Evolutionary conservation across 106 monocot genomes (phyloP), one percentile per base, ranked within the genome.

Genomic region (Posidonia australis): DNA sequence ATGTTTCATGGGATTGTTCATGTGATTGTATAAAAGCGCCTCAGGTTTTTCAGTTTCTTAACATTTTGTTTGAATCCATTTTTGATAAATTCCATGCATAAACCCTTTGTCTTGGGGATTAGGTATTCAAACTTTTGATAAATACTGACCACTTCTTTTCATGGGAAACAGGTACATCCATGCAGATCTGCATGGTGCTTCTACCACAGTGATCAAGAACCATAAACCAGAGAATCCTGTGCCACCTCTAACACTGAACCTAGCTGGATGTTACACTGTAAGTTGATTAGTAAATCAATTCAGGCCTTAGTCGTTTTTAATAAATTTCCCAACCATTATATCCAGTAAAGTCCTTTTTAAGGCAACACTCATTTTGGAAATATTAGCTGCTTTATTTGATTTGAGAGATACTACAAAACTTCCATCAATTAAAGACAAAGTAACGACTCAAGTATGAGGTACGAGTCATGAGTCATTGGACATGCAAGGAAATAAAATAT

Each of bases 131-230:
- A 19, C 53, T 53, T 53, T 24, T 53, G 53, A 53, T 53, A 24
- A 5, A 56, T 26, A 14, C 13, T 60, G 60, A 61, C 22, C 42
- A 36, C 5, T 19, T 21, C 19, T 61, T 22, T 61, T n/a, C n/a
- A 61, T n/a, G 32, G 36, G 13, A 61, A 41, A 30, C 73, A 92
- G 92, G 62, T 92, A 98, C 52, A 68, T 98, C n/a, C 98, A 98
- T 85, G 98, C 98, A 43, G 98, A 98, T 48, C 70, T 98, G 16
- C 98, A 98, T 77, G 98, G 98, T 54, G 98, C 98, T 69, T 91
- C 98, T 16, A 98, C 91, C 74, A 98, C 98, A 26, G 76, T 98
- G 55, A 91, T 98, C 64, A 98, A 91, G 83, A 98, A 98, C 75
- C 87, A 98, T 68, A 90, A 85, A 62, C 67, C 85, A 28, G 91